Conservation (phyloP, 164 flowering plant genomes). For the Paratinospora sagittata region DNA sequence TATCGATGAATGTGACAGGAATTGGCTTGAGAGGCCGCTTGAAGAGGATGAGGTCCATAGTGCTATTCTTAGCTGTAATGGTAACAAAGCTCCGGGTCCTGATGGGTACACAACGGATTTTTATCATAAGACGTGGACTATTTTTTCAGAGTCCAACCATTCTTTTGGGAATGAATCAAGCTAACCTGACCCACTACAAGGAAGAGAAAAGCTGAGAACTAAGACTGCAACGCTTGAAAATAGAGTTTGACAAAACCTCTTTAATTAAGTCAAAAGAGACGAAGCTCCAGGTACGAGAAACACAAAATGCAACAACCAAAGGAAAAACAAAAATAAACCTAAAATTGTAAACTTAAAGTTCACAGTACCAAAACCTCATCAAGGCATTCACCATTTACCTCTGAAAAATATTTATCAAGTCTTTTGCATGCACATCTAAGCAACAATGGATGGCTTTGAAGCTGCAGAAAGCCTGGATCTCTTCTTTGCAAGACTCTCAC, state of each 20-base stretch:
- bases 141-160: too few species aligned
- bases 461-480: conserved; percentile 57
- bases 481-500: conserved; percentile 59
- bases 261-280: background rate
- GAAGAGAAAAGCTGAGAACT: too few species aligned
- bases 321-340: background rate
- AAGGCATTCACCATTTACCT: background rate
- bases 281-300: background rate
- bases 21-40: too few species aligned
- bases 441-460: conserved; percentile 49
- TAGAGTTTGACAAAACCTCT: background rate
- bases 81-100: too few species aligned
- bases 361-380: background rate
- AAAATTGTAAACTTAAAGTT: background rate
- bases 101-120: too few species aligned
- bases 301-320: background rate
- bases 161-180: too few species aligned
- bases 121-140: too few species aligned
- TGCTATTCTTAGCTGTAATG: too few species aligned
- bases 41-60: too few species aligned
- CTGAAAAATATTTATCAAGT: background rate
- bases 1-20: too few species aligned
- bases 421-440: conserved; percentile 19
- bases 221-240: background rate
- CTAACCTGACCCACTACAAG: too few species aligned